A percentile compares a stretch with the other conserved stretches of the same genome.
phyloP scores from a whole-genome alignment of 768 basidiomycete species.

The Calocybe indica region DNA sequence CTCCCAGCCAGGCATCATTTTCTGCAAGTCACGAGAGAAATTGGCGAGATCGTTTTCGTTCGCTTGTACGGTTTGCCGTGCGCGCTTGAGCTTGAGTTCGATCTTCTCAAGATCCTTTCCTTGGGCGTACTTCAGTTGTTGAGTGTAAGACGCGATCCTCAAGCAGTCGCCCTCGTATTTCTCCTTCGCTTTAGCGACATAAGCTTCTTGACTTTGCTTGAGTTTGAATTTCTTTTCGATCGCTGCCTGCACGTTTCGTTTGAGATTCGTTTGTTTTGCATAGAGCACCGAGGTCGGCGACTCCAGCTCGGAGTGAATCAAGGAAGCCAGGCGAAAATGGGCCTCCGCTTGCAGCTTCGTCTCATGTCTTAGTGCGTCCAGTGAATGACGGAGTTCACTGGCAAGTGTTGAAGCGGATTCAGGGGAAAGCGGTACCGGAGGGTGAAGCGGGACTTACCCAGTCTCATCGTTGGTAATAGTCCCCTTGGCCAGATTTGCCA shows the following conservation, averaged over 20 bases:
- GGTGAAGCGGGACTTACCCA: constrained; percentile 52
- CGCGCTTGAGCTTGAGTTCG: constrained; percentile 74
- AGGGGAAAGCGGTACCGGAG: constrained; percentile 1
- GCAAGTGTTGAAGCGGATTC: constrained; percentile 4
- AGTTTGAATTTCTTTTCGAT: constrained; percentile 88
- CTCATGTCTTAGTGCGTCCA: constrained; percentile 77
- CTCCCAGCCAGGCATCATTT: constrained; percentile 81
- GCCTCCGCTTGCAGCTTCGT: constrained; percentile 73
- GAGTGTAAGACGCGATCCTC: constrained; percentile 85
- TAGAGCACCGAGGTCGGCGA: constrained; percentile 52
- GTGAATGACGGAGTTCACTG: constrained; percentile 75
- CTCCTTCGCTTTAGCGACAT: constrained; percentile 82
- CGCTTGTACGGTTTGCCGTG: constrained; percentile 79
- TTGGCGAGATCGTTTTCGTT: constrained; percentile 89
- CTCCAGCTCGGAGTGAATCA: constrained; percentile 72
- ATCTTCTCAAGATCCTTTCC: constrained; percentile 88
- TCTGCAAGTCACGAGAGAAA: constrained; percentile 70
- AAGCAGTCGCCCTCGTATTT: constrained; percentile 87
- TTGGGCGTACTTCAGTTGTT: constrained; percentile 77
- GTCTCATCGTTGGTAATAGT: constrained; percentile 85
- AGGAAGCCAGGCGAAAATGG: constrained; percentile 68
- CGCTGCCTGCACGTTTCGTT: constrained; percentile 58
- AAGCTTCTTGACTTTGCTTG: constrained; percentile 79
- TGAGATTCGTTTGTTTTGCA: constrained; percentile 60
- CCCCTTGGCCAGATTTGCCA: constrained; percentile 73